These are phyloP conservation scores for Picocystis sp. DNA, from an alignment of 163 green algal species.

Conservation along the genomic window DNA sequence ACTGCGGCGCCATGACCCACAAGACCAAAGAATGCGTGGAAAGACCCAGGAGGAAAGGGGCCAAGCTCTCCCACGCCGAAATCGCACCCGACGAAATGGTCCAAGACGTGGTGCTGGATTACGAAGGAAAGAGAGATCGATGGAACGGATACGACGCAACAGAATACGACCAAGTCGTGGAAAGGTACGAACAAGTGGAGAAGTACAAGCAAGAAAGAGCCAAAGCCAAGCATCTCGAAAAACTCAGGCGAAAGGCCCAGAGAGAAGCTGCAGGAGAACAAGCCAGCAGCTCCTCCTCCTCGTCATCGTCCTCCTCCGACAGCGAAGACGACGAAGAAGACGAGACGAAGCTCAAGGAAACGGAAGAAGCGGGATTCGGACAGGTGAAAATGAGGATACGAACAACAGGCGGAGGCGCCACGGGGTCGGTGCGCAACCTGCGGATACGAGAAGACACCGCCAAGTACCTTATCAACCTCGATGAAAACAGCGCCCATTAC, in stretches of 20 bases:
- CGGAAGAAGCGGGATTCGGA: constrained; percentile 52
- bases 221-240: constrained; percentile 46
- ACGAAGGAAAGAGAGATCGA: constrained; percentile 84
- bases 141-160: constrained; percentile 88
- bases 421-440: constrained; percentile 54
- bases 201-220: constrained; percentile 50
- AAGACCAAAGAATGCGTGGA: constrained; percentile 92
- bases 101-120: constrained; percentile 55
- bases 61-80: constrained; percentile 72
- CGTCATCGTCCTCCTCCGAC: neutral
- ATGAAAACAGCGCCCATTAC: constrained; percentile 88
- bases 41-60: constrained; percentile 71
- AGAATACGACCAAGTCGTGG: constrained; percentile 61
- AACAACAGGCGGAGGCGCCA: constrained; percentile 67
- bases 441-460: constrained; percentile 97
- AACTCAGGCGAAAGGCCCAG: constrained; percentile 4
- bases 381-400: constrained; percentile 93
- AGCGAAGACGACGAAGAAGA: constrained; percentile 5
- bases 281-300: neutral
- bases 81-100: constrained; percentile 94
- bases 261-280: constrained; percentile 8
- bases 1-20: constrained; percentile 93
- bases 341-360: constrained; percentile 21
- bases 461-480: constrained; percentile 99
- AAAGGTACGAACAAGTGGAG: constrained; percentile 71